A percentile compares a stretch with the other conserved stretches of the same genome.
Evolutionary conservation across 768 basidiomycete species (phyloP).

Genomic region (Panaeolus cyanescens): DNA sequence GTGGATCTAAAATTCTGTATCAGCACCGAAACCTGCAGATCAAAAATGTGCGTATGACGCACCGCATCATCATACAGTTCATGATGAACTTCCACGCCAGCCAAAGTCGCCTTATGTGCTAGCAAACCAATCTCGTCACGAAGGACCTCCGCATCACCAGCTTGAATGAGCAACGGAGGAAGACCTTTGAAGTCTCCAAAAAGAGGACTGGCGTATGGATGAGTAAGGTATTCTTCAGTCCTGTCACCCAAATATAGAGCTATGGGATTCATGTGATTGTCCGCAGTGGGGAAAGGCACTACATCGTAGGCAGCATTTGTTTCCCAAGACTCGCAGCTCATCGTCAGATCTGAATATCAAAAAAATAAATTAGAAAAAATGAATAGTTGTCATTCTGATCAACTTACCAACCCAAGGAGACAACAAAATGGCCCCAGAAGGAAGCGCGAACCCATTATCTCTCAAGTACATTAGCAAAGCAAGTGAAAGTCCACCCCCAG

Average conservation of each 20-base stretch:
- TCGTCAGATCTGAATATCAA: slow-evolving; percentile 71
- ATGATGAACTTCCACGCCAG: slow-evolving; percentile 84
- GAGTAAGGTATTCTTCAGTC: slow-evolving; percentile 82
- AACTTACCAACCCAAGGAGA: slow-evolving; percentile 93
- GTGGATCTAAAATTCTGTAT: slow-evolving; percentile 57
- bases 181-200: slow-evolving; percentile 88
- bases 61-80: slow-evolving; percentile 93
- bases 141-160: slow-evolving; percentile 94
- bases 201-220: slow-evolving; percentile 94
- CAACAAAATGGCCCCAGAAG: slow-evolving; percentile 85
- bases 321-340: slow-evolving; percentile 99
- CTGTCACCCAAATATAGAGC: slow-evolving; percentile 89
- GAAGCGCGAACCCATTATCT: slow-evolving; percentile 86
- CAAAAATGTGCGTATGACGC: slow-evolving; percentile 27
- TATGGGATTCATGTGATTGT: slow-evolving; percentile 91
- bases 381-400: not conserved
- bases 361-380: slow-evolving; percentile 4
- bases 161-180: slow-evolving; percentile 89
- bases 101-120: slow-evolving; percentile 88
- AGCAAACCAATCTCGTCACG: slow-evolving; percentile 90
- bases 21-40: slow-evolving; percentile 8
- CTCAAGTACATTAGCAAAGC: slow-evolving; percentile 92
- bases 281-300: slow-evolving; percentile 67
- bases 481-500: slow-evolving; percentile 86
- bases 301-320: slow-evolving; percentile 88